These are phyloP conservation scores for Hirsutella rhossiliensis DNA, from an alignment of 2,329 filamentous ascomycete genomes.

Conservation along the genomic window DNA sequence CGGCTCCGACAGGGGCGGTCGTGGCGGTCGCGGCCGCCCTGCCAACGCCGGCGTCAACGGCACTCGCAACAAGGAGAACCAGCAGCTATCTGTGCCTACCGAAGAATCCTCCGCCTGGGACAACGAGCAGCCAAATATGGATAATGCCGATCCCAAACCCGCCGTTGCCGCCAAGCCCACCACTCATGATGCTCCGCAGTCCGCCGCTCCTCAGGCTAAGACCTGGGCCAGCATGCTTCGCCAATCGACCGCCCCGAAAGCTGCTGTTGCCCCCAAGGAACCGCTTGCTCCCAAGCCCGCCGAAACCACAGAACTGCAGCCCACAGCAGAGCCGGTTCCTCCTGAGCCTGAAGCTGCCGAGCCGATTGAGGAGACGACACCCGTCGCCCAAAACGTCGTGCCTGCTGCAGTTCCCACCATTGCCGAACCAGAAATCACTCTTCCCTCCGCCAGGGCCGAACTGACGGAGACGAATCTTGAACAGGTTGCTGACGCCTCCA, in stretches of 20 bases:
- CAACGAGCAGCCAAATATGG: constrained; percentile 23
- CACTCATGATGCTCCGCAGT: constrained; percentile 22
- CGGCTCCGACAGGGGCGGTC: constrained; percentile 49
- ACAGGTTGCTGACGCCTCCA: constrained; percentile 72
- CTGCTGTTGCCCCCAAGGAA: constrained; percentile 19
- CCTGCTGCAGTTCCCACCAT: constrained; percentile 12
- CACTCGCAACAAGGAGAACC: constrained; percentile 42
- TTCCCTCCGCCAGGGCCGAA: constrained; percentile 65
- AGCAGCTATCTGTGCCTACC: constrained; percentile 52
- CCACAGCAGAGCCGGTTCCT: constrained; percentile 19
- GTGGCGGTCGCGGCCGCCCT: constrained; percentile 52
- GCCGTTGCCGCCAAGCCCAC: constrained; percentile 16
- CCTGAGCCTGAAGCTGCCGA: constrained; percentile 22
- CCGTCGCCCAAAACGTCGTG: constrained; percentile 18
- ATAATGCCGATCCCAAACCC: constrained; percentile 21
- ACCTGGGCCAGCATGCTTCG: constrained; percentile 70
- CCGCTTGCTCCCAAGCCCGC: constrained; percentile 25
- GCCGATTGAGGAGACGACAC: constrained; percentile 21
- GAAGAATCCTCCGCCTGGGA: constrained; percentile 49
- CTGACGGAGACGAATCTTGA: constrained; percentile 89
- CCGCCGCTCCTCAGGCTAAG: constrained; percentile 33
- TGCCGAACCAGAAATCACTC: constrained; percentile 38
- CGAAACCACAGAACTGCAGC: constrained; percentile 22
- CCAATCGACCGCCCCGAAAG: constrained; percentile 45
- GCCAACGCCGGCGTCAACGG: constrained; percentile 47